phyloP scores from a whole-genome alignment of 345 rosid genomes.

The Euphorbia lathyris region DNA sequence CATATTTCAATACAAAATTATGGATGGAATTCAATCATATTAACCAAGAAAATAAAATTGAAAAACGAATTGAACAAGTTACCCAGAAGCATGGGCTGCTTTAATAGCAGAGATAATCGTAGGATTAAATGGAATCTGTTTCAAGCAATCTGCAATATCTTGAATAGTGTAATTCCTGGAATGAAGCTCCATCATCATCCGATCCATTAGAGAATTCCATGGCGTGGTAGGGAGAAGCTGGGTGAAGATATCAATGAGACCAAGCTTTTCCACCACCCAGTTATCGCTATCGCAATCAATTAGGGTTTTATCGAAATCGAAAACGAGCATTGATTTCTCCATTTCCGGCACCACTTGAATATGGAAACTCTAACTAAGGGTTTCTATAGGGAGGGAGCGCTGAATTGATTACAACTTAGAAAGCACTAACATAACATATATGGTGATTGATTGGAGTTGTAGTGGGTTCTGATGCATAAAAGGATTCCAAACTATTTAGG shows the following conservation, averaged over 20 bases:
- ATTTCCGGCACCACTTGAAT: constrained; percentile 7
- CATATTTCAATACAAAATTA: neutral
- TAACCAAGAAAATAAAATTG: no score
- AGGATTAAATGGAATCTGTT: constrained; percentile 22
- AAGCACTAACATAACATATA: neutral
- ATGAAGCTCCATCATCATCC: constrained; percentile 32
- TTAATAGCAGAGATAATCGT: constrained; percentile 20
- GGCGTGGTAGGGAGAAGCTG: constrained; percentile 26
- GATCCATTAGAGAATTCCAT: constrained; percentile 28
- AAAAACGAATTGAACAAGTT: no score
- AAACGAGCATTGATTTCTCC: constrained; percentile 22
- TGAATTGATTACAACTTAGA: constrained; percentile 6
- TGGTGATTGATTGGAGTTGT: no score
- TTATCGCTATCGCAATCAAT: constrained; percentile 28
- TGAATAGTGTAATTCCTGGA: constrained; percentile 17
- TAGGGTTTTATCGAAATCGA: constrained; percentile 35
- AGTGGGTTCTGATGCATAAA: no score
- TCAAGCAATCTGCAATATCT: constrained; percentile 26
- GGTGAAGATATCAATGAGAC: constrained; percentile 14
- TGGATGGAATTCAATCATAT: no score
- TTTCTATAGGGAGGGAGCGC: neutral
- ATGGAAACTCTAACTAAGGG: no score
- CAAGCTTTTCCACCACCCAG: constrained; percentile 27
- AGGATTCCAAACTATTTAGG: no score
- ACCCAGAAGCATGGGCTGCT: constrained; percentile 28